Conservation (phyloP, 2,329 filamentous ascomycete species). For the Fusarium nelsonii region DNA sequence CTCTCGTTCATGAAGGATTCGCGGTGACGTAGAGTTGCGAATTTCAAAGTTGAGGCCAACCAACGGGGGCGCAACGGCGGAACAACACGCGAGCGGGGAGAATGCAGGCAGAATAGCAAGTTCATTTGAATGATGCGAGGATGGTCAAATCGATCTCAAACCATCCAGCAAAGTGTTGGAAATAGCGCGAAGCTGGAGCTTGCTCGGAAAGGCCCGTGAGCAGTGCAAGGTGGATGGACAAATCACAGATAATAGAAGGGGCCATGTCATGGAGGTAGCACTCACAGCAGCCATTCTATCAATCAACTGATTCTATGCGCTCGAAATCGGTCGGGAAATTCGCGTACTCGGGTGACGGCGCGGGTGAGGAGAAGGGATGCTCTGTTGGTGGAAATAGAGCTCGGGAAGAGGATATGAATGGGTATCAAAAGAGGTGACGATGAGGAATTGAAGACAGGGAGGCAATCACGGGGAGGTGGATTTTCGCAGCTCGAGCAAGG, state of each 20-base stretch:
- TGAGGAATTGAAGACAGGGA: slow-evolving; percentile 47
- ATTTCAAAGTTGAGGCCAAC: slow-evolving; percentile 33
- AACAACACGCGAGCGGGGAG: slow-evolving; percentile 43
- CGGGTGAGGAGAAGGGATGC: slow-evolving; percentile 22
- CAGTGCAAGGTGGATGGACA: slow-evolving; percentile 22
- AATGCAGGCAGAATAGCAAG: slow-evolving; percentile 11
- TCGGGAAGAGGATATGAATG: slow-evolving; percentile 44
- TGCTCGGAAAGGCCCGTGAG: slow-evolving; percentile 6
- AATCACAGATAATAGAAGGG: slow-evolving; percentile 33
- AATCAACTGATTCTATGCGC: slow-evolving; percentile 50
- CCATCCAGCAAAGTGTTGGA: slow-evolving; percentile 3
- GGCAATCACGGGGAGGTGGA: slow-evolving; percentile 50
- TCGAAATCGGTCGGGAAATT: slow-evolving; percentile 41
- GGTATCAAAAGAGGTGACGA: slow-evolving; percentile 53
- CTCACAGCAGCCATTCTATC: slow-evolving; percentile 61
- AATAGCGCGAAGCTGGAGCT: slow-evolving; percentile 17
- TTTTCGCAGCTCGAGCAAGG: slow-evolving; percentile 51
- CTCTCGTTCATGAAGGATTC: slow-evolving; percentile 2
- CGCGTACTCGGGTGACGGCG: slow-evolving; percentile 42
- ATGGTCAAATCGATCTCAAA: not conserved
- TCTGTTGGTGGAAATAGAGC: slow-evolving; percentile 38
- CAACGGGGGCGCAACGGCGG: slow-evolving; percentile 39
- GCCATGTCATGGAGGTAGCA: slow-evolving; percentile 42
- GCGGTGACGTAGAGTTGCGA: slow-evolving; percentile 30
- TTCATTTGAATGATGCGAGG: slow-evolving; percentile 1